Base-by-base conservation (phyloP, 805 yeast genomes). In the Candida tallmaniae region DNA sequence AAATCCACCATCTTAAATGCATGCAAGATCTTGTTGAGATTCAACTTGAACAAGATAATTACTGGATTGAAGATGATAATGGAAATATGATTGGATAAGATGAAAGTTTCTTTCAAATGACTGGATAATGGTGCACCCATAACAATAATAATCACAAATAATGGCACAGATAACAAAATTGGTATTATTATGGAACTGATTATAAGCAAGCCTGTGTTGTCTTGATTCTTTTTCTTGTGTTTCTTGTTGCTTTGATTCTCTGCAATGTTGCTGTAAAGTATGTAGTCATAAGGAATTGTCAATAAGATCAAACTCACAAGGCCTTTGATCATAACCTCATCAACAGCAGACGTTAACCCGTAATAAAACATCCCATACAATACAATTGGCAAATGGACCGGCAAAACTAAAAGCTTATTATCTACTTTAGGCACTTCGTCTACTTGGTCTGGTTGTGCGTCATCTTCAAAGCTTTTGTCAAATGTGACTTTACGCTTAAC, bases 111-210 rank as follows among this genome's bases (percentile, higher is more conserved):
- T 6, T 39, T 44, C 21, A 71, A 39, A 23, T 69, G 65, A 1
- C 74, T 62, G 1, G 75, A 60, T 27, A 83, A 62, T 10, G 96
- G 96, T 0, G 96, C 94, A 6, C 97, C 97, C 50, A 85, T 76
- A 9, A 87, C 47, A 2, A 87, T 64, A 29, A 82, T 52, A 2
- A 54, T 39, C 6, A 57, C 37, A 40, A 64, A 68, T n/a, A 65
- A 36, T 2, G 68, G 71, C 1, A 60, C 24, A 5, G 75, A 48
- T n/a, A 65, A 43, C 3, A 60, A 17, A 1, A 63, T 19, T 2
- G 73, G 52, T 3, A 68, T 35, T 5, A 62, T 32, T 1, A 59
- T 19, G 11, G 65, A 41, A 15, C 63, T 51, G 5, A 47, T 17
- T 6, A 64, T 27, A 25, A 65, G 52, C 14, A 56, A 40, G 11